Evolutionary conservation across 306 rosid genomes (phyloP), one percentile per base, ranked within the genome.

Genomic region (Sicyos baderoa): DNA sequence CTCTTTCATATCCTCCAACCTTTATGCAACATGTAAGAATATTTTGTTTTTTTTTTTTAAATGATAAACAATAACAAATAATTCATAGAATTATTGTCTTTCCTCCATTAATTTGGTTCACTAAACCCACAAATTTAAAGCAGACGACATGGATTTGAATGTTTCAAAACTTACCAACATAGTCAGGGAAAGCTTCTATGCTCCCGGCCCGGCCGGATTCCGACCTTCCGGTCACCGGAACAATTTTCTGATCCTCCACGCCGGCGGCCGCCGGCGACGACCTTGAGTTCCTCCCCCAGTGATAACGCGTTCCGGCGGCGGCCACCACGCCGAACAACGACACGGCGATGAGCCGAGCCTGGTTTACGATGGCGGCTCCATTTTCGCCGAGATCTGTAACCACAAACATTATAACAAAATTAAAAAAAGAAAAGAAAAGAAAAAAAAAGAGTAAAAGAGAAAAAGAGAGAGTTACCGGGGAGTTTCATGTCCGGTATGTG

Each of bases 181-280:
- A 92, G 61, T 84, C 76, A 8, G 98, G 78, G 82, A 92, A 89
- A 27, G 77, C 78, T 35, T 92, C 97, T 16, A 89, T 56, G 27
- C 69, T 73, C 59, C 74, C 84, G 12, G 74, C 42, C 3, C 93
- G 91, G n/a, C 91, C 93, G 22, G 88, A 86, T 68, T 74, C 84
- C 2, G 87, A 77, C 73, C 76, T 76, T 0, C 64, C 66, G 1
- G 83, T 54, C 22, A 32, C 54, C 1, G 95, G 92, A 35, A 78
- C 52, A 32, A 83, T 54, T 25, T 44, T 67, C 8, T 81, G 60
- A 1, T 80, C 80, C 12, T 27, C 49, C 0, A 57, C 9, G 21
- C 23, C n/a, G 29, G 29, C 70, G 32, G 42, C 50, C 9, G 54
- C 21, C 9, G 70, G 18, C 2, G 69, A 40, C 1, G 53, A 44